Base-by-base conservation (phyloP, 306 rosid genomes). In the Pachyrhizus erosus region DNA sequence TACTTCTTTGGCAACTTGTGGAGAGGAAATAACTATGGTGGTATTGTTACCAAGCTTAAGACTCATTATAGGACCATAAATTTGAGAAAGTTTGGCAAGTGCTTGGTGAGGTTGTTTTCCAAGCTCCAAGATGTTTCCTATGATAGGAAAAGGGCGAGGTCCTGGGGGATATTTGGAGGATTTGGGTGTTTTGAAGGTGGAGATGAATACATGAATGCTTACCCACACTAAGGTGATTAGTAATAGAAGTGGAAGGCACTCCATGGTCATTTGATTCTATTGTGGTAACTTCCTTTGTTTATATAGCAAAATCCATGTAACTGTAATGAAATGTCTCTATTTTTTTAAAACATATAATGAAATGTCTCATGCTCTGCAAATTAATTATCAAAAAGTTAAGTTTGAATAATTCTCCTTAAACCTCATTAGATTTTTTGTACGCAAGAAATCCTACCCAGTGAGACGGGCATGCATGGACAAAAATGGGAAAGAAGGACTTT, bases 1-100 rank as follows among this genome's bases (percentile, higher is more conserved):
- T 0, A 75, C 42, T 58, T 39, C 80, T 75, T 75, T 57, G 24
- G 80, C 80, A 57, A 58, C 9, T 57, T 75, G 70, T 57, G 80
- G 80, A 24, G 80, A 75, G 37, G 80, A 75, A 58, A 75, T 75
- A 0, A 75, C 80, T 57, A 75, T 75, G 80, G 80, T 58, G 54
- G 55, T 75, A 13, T 1, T 57, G 40, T 23, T 20, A 39, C 80
- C 80, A 15, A 75, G 55, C 10, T 75, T 75, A 0, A 75, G 55
- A 40, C 17, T 75, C 70, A 75, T 75, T 23, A 75, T 37, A 2
- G 80, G 80, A 37, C 80, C 80, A 39, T 75, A 17, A 26, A 14
- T 75, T 75, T 75, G 55, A 15, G 80, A 58, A 58, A 75, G 80
- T n/a, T 39, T 75, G 31, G 80, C 2, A 2, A 75, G 57, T 75